phyloP scores from a whole-genome alignment of 2,329 filamentous ascomycete species.

The Aureobasidium sp. region DNA sequence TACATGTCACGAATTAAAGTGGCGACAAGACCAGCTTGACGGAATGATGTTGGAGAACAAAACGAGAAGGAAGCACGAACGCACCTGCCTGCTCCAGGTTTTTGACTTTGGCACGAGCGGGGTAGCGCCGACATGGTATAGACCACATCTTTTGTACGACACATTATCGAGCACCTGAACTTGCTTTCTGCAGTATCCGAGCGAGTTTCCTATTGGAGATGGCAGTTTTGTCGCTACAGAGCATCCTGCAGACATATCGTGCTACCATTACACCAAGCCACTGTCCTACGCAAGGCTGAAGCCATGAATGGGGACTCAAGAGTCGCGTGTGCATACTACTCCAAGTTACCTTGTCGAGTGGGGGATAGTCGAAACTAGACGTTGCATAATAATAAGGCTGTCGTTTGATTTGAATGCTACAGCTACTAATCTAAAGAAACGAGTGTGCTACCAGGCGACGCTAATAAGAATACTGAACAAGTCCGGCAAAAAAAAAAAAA shows the following conservation, averaged over 20 bases:
- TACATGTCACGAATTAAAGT: neutral
- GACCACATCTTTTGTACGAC: neutral
- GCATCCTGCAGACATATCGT: neutral
- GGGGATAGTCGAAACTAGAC: neutral
- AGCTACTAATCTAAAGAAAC: slow-evolving; percentile 9
- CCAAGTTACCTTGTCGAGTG: too few species aligned
- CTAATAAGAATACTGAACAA: neutral
- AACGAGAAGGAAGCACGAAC: slow-evolving; percentile 5
- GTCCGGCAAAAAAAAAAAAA: neutral
- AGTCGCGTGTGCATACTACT: neutral
- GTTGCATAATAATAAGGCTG: neutral
- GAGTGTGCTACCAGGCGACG: neutral
- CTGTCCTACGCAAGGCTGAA: neutral
- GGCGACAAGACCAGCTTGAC: slow-evolving; percentile 2
- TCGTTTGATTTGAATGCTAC: slow-evolving; percentile 1
- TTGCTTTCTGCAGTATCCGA: neutral
- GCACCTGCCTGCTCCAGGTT: neutral
- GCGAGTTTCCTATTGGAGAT: neutral
- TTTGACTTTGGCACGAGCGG: slow-evolving; percentile 10
- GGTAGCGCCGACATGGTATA: slow-evolving; percentile 1
- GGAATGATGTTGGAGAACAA: neutral
- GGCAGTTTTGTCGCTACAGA: neutral
- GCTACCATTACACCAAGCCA: neutral
- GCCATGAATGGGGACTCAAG: neutral
- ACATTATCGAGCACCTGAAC: neutral